Conservation (phyloP, 192 early-diverging fungal genomes). For the Entrophospora sp. region DNA sequence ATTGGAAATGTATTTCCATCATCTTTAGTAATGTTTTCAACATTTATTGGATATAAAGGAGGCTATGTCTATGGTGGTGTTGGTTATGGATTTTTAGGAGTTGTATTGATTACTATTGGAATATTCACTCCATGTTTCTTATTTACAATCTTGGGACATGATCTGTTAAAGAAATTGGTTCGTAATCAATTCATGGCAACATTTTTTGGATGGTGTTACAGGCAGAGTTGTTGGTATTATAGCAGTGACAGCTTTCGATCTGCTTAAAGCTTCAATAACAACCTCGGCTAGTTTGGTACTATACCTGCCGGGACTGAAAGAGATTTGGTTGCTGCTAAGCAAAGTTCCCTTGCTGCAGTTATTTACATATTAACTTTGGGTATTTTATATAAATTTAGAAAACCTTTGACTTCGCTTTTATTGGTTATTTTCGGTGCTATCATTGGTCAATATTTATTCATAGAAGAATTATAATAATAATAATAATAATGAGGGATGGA, state of each 20-base stretch:
- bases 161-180: conserved; percentile 18
- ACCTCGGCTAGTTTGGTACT: neutral
- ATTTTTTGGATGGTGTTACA: conserved; percentile 26
- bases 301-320: neutral
- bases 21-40: conserved; percentile 41
- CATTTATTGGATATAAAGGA: conserved; percentile 28
- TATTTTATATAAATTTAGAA: neutral
- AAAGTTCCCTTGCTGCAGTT: conserved; percentile 3
- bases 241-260: conserved; percentile 20
- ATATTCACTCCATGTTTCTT: conserved; percentile 24
- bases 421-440: conserved; percentile 16
- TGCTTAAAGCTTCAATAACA: conserved; percentile 13
- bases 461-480: too few species aligned
- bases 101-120: conserved; percentile 20
- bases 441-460: conserved; percentile 18
- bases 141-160: conserved; percentile 24
- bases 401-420: neutral
- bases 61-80: conserved; percentile 20
- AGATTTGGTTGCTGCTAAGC: neutral
- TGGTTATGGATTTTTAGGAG: conserved; percentile 20
- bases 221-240: conserved; percentile 19
- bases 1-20: conserved; percentile 42
- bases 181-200: conserved; percentile 19
- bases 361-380: conserved; percentile 11
- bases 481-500: too few species aligned